A percentile compares a stretch with the other conserved stretches of the same genome.
These are phyloP conservation scores for Euphrasia arctica DNA, from an alignment of 305 asterid genomes.

Conservation along the genomic window DNA sequence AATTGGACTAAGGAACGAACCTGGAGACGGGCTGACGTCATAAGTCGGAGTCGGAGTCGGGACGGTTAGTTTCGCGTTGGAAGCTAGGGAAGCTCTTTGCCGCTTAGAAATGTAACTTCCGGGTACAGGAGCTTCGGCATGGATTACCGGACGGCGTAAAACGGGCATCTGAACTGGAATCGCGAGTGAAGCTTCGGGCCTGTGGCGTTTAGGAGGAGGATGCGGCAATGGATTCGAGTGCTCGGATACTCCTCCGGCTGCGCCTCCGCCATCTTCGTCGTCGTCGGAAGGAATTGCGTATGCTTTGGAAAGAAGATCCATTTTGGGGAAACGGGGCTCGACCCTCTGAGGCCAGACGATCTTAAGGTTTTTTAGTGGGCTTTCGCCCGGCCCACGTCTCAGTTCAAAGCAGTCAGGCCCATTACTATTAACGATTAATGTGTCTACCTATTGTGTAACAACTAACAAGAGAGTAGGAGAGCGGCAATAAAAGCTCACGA, in stretches of 20 bases:
- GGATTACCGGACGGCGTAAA: conserved; percentile 24
- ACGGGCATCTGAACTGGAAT: conserved; percentile 21
- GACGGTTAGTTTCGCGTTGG: conserved; percentile 24
- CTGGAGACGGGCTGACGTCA: conserved; percentile 32
- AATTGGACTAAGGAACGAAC: conserved; percentile 27
- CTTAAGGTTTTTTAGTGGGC: conserved; percentile 7
- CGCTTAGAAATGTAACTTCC: conserved; percentile 87
- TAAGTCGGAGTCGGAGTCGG: conserved; percentile 20
- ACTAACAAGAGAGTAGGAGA: no score
- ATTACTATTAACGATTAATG: no score
- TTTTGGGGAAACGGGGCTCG: conserved; percentile 20
- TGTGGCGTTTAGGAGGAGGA: conserved; percentile 46
- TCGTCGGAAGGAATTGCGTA: conserved; percentile 60
- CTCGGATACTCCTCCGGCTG: conserved; percentile 16
- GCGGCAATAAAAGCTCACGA: no score
- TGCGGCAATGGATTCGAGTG: conserved; percentile 19
- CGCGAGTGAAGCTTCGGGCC: conserved; percentile 20
- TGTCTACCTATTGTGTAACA: no score
- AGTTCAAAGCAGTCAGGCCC: no score
- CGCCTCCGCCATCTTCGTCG: conserved; percentile 38
- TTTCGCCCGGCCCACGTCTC: neutral
- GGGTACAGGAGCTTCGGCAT: conserved; percentile 48
- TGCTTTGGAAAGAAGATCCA: conserved; percentile 75
- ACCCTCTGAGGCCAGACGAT: no score
- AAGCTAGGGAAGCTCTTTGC: conserved; percentile 58